A percentile compares a stretch with the other conserved stretches of the same genome.
These are phyloP conservation scores for Populus euphratica DNA, from an alignment of 345 rosid genomes.

Conservation along the genomic window DNA sequence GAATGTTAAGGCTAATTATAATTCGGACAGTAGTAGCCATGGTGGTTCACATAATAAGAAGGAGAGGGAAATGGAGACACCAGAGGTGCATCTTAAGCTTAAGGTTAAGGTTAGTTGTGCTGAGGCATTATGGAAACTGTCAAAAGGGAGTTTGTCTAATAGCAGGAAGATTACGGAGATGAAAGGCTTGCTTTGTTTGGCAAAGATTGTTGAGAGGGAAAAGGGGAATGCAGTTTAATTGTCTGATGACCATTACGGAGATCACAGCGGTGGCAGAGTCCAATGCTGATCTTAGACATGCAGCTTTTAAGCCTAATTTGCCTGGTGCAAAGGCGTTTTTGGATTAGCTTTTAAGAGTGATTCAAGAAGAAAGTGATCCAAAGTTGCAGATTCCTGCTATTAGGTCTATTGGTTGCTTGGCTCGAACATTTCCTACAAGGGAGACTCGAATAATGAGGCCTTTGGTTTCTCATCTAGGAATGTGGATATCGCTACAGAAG, in stretches of 20 bases:
- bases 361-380: constrained; percentile 36
- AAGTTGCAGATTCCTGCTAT: constrained; percentile 40
- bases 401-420: constrained; percentile 50
- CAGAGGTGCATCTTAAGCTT: constrained; percentile 35
- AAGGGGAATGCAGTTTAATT: constrained; percentile 50
- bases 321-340: constrained; percentile 59
- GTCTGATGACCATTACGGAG: constrained; percentile 50
- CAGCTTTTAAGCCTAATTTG: constrained; percentile 54
- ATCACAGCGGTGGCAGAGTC: constrained; percentile 45
- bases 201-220: constrained; percentile 42
- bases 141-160: constrained; percentile 30
- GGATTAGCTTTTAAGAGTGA: constrained; percentile 52
- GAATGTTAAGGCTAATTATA: constrained; percentile 8
- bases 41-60: constrained; percentile 32
- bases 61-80: constrained; percentile 44
- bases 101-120: constrained; percentile 48
- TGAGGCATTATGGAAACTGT: constrained; percentile 46
- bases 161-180: constrained; percentile 53
- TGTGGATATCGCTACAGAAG: constrained; percentile 41
- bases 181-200: constrained; percentile 54
- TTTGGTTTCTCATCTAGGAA: constrained; percentile 40
- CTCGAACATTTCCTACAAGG: constrained; percentile 54
- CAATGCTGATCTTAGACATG: constrained; percentile 49
- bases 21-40: constrained; percentile 40
- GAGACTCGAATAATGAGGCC: constrained; percentile 47